Evolutionary conservation across 176 grass and related monocot species (phyloP).

Genomic region (Secale cereale): DNA sequence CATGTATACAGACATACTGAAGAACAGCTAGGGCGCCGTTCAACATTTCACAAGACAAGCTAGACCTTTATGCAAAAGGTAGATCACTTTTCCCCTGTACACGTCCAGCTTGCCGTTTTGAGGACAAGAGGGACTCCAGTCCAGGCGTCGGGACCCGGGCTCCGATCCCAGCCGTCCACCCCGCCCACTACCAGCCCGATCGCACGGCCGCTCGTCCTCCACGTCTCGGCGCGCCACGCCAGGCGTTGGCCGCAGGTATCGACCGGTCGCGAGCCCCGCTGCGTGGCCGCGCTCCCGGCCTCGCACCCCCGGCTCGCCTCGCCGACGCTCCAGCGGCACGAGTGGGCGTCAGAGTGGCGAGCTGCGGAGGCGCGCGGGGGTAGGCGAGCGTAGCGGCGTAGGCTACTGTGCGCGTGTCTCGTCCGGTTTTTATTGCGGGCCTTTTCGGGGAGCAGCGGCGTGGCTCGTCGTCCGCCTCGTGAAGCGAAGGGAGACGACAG

Average conservation of each 20-base stretch:
- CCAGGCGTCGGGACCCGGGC: neutral
- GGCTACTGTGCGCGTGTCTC: neutral
- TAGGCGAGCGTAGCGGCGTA: neutral
- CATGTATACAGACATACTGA: neutral
- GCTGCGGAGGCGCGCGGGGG: neutral
- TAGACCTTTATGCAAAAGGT: neutral
- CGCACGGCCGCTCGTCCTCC: neutral
- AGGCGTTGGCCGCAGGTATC: constrained; percentile 43
- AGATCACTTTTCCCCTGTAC: neutral
- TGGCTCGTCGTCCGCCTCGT: constrained; percentile 41
- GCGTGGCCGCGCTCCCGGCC: constrained; percentile 51
- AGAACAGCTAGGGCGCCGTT: neutral
- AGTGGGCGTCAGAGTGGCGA: neutral
- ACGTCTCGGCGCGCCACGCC: constrained; percentile 43
- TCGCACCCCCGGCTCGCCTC: neutral
- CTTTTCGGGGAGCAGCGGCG: neutral
- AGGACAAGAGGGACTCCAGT: neutral
- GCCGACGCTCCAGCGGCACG: constrained; percentile 14
- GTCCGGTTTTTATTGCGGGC: constrained; percentile 1
- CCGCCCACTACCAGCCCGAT: neutral
- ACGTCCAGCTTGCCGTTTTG: neutral
- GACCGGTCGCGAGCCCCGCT: constrained; percentile 45
- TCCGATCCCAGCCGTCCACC: neutral
- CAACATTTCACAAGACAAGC: neutral
- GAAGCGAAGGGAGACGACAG: neutral